Percentiles rank a stretch among this genome's conserved stretches.
Evolutionary conservation across 768 basidiomycete genomes (phyloP).

Genomic region (Lepiota subincarnata): DNA sequence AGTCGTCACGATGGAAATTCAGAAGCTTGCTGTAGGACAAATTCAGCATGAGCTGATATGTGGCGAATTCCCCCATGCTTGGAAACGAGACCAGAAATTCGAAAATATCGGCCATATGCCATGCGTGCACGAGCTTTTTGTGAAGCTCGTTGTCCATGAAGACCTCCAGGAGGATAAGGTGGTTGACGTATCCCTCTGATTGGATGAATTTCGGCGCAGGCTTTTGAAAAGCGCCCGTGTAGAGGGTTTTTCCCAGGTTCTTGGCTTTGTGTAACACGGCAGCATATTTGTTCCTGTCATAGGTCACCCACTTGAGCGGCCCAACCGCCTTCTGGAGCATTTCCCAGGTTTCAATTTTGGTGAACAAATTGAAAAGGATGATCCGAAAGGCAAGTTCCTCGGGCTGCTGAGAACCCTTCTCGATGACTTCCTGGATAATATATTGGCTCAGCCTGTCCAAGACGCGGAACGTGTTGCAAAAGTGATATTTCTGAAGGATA

Average conservation of each 20-base stretch:
- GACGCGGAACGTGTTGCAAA: conserved; percentile 75
- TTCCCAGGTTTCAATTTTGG: conserved; percentile 70
- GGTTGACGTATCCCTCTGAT: conserved; percentile 48
- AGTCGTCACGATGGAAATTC: conserved; percentile 64
- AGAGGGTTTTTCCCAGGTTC: conserved; percentile 41
- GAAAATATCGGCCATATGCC: conserved; percentile 60
- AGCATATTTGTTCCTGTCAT: conserved; percentile 48
- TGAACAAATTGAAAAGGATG: conserved; percentile 66
- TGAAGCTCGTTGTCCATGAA: conserved; percentile 58
- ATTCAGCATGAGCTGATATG: conserved; percentile 63
- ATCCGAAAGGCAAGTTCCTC: conserved; percentile 70
- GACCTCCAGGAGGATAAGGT: conserved; percentile 55
- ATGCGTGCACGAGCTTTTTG: conserved; percentile 40
- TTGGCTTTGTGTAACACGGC: conserved; percentile 43
- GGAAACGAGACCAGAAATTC: conserved; percentile 56
- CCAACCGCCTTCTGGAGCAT: conserved; percentile 48
- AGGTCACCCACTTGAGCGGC: conserved; percentile 57
- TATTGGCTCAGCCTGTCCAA: conserved; percentile 70
- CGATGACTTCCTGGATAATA: conserved; percentile 63
- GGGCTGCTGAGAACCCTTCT: conserved; percentile 57
- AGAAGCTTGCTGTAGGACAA: conserved; percentile 54
- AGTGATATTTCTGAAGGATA: conserved; percentile 50
- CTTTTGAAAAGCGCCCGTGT: conserved; percentile 69
- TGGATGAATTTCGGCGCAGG: conserved; percentile 57
- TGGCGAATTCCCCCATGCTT: conserved; percentile 70